phyloP scores from a whole-genome alignment of 148 eudicot genomes.

The Pharnaceum exiguum region DNA sequence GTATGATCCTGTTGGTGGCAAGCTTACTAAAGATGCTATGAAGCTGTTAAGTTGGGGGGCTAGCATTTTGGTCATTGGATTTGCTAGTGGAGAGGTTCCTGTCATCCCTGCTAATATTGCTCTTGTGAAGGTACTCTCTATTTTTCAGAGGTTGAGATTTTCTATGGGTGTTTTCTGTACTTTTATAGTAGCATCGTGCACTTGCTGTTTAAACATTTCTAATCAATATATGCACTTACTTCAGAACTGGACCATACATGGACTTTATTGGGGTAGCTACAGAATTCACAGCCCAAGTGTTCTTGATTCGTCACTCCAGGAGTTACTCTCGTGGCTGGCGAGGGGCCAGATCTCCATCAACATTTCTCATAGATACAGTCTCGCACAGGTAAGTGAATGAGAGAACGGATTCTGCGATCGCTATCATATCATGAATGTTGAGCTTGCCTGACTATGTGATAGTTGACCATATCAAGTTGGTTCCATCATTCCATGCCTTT shows the following conservation, averaged over 20 bases:
- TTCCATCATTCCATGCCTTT: too few relatives aligned
- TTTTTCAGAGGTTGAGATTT: background rate
- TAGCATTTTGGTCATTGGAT: slow-evolving; percentile 83
- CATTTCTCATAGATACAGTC: slow-evolving; percentile 63
- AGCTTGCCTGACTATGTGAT: background rate
- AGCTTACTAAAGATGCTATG: slow-evolving; percentile 75
- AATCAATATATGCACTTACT: slow-evolving; percentile 1
- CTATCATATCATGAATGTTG: background rate
- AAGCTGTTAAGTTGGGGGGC: slow-evolving; percentile 95
- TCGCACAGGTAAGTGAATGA: slow-evolving; percentile 53
- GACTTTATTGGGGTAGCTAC: slow-evolving; percentile 96
- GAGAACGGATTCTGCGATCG: background rate
- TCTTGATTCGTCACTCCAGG: slow-evolving; percentile 66
- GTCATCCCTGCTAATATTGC: slow-evolving; percentile 90
- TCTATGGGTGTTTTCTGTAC: background rate
- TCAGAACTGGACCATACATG: slow-evolving; percentile 98
- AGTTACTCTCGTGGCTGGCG: slow-evolving; percentile 74
- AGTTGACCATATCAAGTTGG: background rate
- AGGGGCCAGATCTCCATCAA: slow-evolving; percentile 57
- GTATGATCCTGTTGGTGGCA: slow-evolving; percentile 99
- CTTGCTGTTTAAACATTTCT: too few relatives aligned
- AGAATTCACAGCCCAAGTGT: slow-evolving; percentile 54
- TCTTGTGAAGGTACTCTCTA: slow-evolving; percentile 69
- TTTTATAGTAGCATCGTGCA: too few relatives aligned
- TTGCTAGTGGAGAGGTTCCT: slow-evolving; percentile 97